Conservation (phyloP, 148 eudicot genomes). For the Vaccinium darrowii region DNA sequence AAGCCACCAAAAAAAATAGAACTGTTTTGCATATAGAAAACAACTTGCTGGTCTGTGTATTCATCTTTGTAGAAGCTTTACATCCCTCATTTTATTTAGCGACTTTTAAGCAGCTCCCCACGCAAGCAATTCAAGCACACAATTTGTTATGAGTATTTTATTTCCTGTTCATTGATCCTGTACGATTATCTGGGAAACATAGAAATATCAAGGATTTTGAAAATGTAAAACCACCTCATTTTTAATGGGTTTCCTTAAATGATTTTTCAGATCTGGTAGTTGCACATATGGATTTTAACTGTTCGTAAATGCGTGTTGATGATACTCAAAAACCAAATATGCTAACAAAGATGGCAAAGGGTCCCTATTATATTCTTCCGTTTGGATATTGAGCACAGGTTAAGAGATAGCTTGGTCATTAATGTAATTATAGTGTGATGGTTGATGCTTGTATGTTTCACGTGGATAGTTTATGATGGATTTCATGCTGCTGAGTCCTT, state of each 20-base stretch:
- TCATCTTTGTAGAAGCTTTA: background rate
- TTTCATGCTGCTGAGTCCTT: constrained; percentile 11
- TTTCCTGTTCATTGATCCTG: background rate
- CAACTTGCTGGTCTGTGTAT: background rate
- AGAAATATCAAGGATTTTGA: background rate
- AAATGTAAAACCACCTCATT: background rate
- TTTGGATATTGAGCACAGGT: background rate
- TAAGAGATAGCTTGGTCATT: background rate
- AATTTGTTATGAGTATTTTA: background rate
- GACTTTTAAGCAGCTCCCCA: background rate
- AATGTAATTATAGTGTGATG: background rate
- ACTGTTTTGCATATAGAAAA: background rate
- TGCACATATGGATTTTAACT: background rate
- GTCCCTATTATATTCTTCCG: background rate
- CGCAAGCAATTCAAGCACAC: background rate
- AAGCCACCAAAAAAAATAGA: background rate
- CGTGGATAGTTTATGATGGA: background rate
- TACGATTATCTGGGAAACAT: background rate
- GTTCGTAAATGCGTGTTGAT: background rate
- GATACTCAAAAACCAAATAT: background rate
- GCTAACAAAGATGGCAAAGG: background rate
- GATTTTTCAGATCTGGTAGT: background rate
- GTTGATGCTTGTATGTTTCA: background rate
- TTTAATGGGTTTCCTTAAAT: background rate
- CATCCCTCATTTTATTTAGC: background rate